phyloP scores from a whole-genome alignment of 2,329 filamentous ascomycete species.

The Dothistroma pini region DNA sequence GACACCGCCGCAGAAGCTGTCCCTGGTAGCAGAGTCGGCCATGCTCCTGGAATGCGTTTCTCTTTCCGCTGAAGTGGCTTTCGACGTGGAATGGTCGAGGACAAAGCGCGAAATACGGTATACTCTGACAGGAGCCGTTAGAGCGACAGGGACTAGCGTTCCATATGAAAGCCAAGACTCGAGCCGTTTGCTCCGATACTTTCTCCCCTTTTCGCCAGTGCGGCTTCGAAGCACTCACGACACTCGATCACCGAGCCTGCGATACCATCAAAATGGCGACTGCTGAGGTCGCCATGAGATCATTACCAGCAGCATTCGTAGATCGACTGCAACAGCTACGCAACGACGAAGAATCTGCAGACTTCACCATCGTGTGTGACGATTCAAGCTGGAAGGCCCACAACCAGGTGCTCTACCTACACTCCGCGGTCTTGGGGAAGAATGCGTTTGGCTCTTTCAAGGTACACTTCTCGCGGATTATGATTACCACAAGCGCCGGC shows the following conservation, averaged over 20 bases:
- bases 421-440: neutral
- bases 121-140: too few relatives aligned
- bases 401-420: neutral
- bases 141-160: neutral
- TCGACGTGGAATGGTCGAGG: neutral
- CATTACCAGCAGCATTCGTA: neutral
- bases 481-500: too few relatives aligned
- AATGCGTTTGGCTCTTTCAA: neutral
- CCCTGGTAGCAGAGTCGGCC: neutral
- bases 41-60: neutral
- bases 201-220: neutral
- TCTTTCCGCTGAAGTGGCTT: neutral
- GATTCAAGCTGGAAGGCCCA: neutral
- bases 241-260: neutral
- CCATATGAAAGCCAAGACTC: neutral
- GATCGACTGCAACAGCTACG: neutral
- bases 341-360: neutral
- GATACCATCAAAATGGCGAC: neutral
- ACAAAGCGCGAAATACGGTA: neutral
- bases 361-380: neutral
- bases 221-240: neutral
- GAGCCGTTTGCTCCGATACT: neutral
- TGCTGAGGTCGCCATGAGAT: neutral
- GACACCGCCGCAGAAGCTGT: neutral
- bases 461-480: too few relatives aligned